These are phyloP conservation scores for Loxodes magnus DNA, from an alignment of 73 alveolate species.

Conservation along the genomic window DNA sequence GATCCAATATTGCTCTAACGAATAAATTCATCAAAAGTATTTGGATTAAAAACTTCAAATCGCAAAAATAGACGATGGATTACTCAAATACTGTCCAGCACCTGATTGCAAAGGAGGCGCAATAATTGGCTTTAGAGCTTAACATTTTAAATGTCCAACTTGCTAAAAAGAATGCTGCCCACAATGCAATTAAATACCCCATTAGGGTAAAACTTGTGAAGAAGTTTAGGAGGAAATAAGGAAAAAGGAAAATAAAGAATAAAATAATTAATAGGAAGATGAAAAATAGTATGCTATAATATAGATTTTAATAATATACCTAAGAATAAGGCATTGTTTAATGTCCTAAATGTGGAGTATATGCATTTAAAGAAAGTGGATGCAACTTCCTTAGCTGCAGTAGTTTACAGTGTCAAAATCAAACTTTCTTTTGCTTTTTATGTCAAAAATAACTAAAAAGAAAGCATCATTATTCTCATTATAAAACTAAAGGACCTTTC, in stretches of 20 bases:
- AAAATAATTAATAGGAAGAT: background rate
- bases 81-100: background rate
- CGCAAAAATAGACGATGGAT: no score
- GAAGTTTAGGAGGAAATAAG: background rate
- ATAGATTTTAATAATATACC: no score
- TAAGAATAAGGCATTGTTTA: no score
- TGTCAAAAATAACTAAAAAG: background rate
- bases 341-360: constrained; percentile 5
- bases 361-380: background rate
- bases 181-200: constrained; percentile 4
- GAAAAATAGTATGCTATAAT: background rate
- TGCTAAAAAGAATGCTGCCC: constrained; percentile 1
- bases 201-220: constrained; percentile 3
- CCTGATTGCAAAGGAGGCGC: constrained; percentile 2
- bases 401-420: background rate
- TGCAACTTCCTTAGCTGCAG: constrained; percentile 7
- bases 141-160: background rate
- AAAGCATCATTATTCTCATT: constrained; percentile 7
- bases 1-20: background rate
- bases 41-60: background rate
- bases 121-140: background rate
- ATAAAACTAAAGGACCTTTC: constrained; percentile 3
- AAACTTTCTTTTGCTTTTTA: constrained; percentile 1
- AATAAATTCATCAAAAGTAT: background rate
- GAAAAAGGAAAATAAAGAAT: background rate